Evolutionary conservation across 768 basidiomycete genomes (phyloP).

Genomic region (Psilocybe sp.): DNA sequence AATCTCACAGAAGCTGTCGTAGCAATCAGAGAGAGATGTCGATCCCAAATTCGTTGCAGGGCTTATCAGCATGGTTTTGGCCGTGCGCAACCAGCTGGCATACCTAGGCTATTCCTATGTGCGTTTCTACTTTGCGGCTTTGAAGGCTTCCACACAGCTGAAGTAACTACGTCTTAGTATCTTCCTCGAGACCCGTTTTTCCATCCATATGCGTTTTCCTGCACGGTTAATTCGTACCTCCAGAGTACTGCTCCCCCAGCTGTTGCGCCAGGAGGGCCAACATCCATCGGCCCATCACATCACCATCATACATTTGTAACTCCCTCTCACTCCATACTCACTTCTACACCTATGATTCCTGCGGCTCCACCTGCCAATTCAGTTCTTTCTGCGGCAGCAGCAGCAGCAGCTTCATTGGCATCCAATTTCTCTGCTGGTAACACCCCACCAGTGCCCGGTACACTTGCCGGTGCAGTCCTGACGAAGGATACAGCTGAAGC

Average conservation of each 20-base stretch:
- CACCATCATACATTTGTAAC: slow-evolving; percentile 19
- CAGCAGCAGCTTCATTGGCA: slow-evolving; percentile 9
- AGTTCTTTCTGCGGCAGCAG: slow-evolving; percentile 13
- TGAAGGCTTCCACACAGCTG: slow-evolving; percentile 2
- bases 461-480: slow-evolving; percentile 25
- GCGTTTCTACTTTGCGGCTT: slow-evolving; percentile 1
- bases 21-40: slow-evolving; percentile 71
- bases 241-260: slow-evolving; percentile 20
- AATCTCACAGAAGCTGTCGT: slow-evolving; percentile 2
- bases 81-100: slow-evolving; percentile 67
- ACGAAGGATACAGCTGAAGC: slow-evolving; percentile 43
- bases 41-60: slow-evolving; percentile 73
- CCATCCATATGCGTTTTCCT: slow-evolving; percentile 57
- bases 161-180: slow-evolving; percentile 12
- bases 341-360: slow-evolving; percentile 16
- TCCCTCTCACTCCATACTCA: slow-evolving; percentile 12
- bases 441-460: too few relatives aligned
- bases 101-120: slow-evolving; percentile 40
- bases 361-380: slow-evolving; percentile 15
- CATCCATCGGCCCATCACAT: slow-evolving; percentile 14
- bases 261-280: slow-evolving; percentile 10
- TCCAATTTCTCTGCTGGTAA: slow-evolving; percentile 1
- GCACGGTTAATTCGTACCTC: slow-evolving; percentile 41
- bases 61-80: slow-evolving; percentile 66
- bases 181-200: slow-evolving; percentile 80